Conservation (phyloP, 1,284 basidiomycete species). For the Grifola frondosa region DNA sequence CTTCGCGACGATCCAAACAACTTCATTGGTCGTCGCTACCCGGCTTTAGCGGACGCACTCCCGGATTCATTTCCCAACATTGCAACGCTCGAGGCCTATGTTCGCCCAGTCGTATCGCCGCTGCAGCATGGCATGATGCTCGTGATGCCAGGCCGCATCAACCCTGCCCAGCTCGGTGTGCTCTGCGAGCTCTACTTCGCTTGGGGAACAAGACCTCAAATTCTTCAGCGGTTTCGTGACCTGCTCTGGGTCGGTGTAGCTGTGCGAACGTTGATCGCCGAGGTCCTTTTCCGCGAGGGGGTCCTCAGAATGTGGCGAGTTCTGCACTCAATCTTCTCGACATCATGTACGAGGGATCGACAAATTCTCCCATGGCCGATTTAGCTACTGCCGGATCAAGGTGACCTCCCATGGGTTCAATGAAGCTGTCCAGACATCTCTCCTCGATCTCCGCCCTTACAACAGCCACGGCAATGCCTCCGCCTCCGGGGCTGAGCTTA, state of each 20-base stretch:
- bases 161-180: constrained; percentile 44
- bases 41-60: constrained; percentile 39
- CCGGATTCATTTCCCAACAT: constrained; percentile 42
- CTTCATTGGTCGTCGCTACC: constrained; percentile 36
- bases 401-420: no score
- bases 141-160: constrained; percentile 35
- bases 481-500: no score
- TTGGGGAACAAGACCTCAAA: constrained; percentile 34
- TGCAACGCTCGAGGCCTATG: constrained; percentile 46
- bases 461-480: no score
- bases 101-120: constrained; percentile 37
- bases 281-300: no score
- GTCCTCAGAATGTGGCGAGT: no score
- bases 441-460: no score
- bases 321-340: no score
- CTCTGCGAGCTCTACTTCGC: constrained; percentile 54
- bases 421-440: no score
- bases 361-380: no score
- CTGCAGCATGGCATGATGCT: constrained; percentile 17
- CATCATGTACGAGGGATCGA: no score
- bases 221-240: constrained; percentile 6
- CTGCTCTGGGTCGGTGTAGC: neutral
- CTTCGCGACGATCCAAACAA: constrained; percentile 47
- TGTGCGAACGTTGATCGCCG: constrained; percentile 1
- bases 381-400: no score